phyloP scores from a whole-genome alignment of 2,329 filamentous ascomycete genomes.

The Fusarium sp. region DNA sequence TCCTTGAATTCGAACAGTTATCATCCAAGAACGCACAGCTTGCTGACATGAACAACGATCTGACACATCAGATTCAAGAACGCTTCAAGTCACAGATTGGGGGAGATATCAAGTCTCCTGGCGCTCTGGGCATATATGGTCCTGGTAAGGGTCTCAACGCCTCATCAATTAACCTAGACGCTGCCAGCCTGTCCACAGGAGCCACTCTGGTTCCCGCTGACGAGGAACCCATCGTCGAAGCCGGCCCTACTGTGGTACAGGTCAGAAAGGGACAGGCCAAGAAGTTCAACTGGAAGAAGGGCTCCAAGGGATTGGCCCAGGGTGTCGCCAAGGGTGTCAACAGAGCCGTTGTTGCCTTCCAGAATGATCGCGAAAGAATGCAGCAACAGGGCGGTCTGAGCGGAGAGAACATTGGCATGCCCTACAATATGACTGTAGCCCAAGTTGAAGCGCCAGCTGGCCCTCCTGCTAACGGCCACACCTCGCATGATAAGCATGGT shows the following conservation, averaged over 20 bases:
- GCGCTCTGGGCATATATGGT: conserved; percentile 69
- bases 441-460: conserved; percentile 63
- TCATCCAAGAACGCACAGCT: conserved; percentile 95
- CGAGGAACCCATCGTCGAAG: conserved; percentile 75
- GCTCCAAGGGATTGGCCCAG: conserved; percentile 91
- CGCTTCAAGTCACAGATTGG: conserved; percentile 85
- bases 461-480: conserved; percentile 46
- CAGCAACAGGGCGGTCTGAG: conserved; percentile 65
- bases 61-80: conserved; percentile 94
- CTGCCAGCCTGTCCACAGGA: conserved; percentile 66
- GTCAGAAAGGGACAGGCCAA: conserved; percentile 94
- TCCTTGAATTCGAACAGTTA: conserved; percentile 95
- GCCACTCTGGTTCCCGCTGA: conserved; percentile 71
- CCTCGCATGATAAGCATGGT: conserved; percentile 38
- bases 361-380: conserved; percentile 68
- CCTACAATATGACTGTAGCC: conserved; percentile 76
- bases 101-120: conserved; percentile 62
- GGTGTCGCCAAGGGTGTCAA: conserved; percentile 95
- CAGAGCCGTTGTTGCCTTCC: conserved; percentile 84
- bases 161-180: conserved; percentile 65
- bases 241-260: conserved; percentile 92
- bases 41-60: conserved; percentile 93
- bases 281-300: conserved; percentile 99
- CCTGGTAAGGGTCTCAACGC: conserved; percentile 64
- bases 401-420: conserved; percentile 74